Base-by-base conservation (phyloP, 306 rosid genomes). In the Vigna radiata region DNA sequence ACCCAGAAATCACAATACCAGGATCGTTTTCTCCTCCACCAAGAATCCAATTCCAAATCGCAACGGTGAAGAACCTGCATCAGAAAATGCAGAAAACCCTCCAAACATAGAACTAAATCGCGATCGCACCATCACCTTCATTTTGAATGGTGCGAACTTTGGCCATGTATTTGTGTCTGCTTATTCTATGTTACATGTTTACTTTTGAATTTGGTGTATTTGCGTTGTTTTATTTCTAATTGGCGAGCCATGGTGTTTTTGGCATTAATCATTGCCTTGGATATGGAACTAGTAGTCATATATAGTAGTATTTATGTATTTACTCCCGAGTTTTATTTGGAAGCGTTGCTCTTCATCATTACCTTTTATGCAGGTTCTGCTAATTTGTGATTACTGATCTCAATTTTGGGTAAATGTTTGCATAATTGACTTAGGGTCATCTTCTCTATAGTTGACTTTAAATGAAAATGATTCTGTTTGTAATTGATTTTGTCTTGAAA, bases 61-160 rank as follows among this genome's bases (percentile, higher is more conserved):
- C n/a, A n/a, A n/a, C n/a, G n/a, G n/a, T n/a, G n/a, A n/a, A n/a
- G n/a, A n/a, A n/a, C n/a, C n/a, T n/a, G n/a, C n/a, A n/a, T n/a
- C n/a, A n/a, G n/a, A n/a, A n/a, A n/a, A n/a, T n/a, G n/a, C n/a
- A n/a, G n/a, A n/a, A n/a, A n/a, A n/a, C n/a, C n/a, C n/a, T n/a
- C n/a, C n/a, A n/a, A n/a, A n/a, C n/a, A n/a, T n/a, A n/a, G n/a
- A n/a, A n/a, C n/a, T n/a, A n/a, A n/a, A n/a, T n/a, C n/a, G n/a
- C n/a, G n/a, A n/a, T n/a, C n/a, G n/a, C n/a, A n/a, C n/a, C n/a
- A n/a, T n/a, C n/a, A n/a, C n/a, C n/a, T n/a, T n/a, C n/a, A n/a
- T n/a, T n/a, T n/a, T n/a, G 43, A 68, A 53, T 70, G 61, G 75
- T 65, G 82, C 77, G 61, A 67, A 65, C 82, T 76, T 31, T 29